phyloP scores from a whole-genome alignment of 1,139 yeast species.

The Geotrichum carabidarum region DNA sequence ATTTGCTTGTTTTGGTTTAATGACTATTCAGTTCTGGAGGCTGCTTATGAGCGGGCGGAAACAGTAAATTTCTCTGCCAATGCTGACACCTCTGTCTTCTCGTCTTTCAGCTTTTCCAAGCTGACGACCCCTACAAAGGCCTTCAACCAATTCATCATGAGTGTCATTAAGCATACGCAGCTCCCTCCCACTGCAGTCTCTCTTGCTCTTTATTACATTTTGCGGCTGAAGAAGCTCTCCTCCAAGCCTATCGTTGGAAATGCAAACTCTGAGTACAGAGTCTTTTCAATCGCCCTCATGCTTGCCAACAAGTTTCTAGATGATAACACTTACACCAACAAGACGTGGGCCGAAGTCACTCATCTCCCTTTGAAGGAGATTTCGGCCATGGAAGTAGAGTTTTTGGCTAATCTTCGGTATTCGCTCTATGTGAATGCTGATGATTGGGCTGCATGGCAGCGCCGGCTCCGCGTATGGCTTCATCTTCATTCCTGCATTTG shows the following conservation, averaged over 20 bases:
- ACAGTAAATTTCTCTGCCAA: conserved; percentile 12
- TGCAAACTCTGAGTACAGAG: conserved; percentile 48
- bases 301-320: conserved; percentile 89
- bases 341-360: conserved; percentile 90
- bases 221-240: conserved; percentile 31
- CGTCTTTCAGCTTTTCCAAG: conserved; percentile 13
- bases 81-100: neutral
- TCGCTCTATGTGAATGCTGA: conserved; percentile 28
- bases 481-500: conserved; percentile 22
- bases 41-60: conserved; percentile 20
- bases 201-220: conserved; percentile 37
- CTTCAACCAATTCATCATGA: conserved; percentile 29
- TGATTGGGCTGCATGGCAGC: conserved; percentile 35
- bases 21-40: conserved; percentile 22
- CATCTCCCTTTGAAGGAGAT: conserved; percentile 57
- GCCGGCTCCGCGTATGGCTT: conserved; percentile 27
- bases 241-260: conserved; percentile 32
- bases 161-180: conserved; percentile 34
- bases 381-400: conserved; percentile 57
- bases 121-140: conserved; percentile 23
- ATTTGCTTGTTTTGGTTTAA: conserved; percentile 36
- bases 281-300: conserved; percentile 62
- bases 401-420: conserved; percentile 35
- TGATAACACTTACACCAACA: conserved; percentile 87
- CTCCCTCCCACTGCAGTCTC: conserved; percentile 37